phyloP scores from a whole-genome alignment of 2,329 filamentous ascomycete species.

The Decorospora gaudefroyi region DNA sequence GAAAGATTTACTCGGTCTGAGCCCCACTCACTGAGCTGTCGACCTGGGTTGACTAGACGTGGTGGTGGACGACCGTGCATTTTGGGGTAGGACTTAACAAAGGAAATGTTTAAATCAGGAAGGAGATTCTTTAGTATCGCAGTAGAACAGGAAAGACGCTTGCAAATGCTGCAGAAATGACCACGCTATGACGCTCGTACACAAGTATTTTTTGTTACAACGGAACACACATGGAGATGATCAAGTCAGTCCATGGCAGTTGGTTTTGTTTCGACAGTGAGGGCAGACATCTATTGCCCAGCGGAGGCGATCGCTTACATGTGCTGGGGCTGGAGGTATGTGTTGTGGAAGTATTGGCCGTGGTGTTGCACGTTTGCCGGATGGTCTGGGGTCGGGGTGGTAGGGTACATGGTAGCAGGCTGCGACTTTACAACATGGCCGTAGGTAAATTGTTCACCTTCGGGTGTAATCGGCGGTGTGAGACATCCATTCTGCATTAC shows the following conservation, averaged over 20 bases:
- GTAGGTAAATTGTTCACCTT: conserved; percentile 54
- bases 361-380: conserved; percentile 38
- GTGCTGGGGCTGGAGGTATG: conserved; percentile 46
- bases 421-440: conserved; percentile 38
- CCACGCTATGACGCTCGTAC: conserved; percentile 50
- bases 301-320: conserved; percentile 30
- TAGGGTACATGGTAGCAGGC: conserved; percentile 38
- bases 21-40: conserved; percentile 19
- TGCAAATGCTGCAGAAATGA: conserved; percentile 45
- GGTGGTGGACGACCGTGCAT: conserved; percentile 24
- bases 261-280: conserved; percentile 23
- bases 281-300: conserved; percentile 21
- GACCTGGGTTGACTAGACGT: conserved; percentile 12
- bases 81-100: conserved; percentile 36
- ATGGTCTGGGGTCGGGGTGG: conserved; percentile 47
- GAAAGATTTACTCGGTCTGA: conserved; percentile 19
- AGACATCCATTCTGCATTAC: conserved; percentile 74
- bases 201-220: conserved; percentile 47
- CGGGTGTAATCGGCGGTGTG: conserved; percentile 84
- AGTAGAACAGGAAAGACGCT: conserved; percentile 42
- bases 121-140: conserved; percentile 43
- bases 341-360: conserved; percentile 42
- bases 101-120: conserved; percentile 44
- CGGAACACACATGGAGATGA: conserved; percentile 24
- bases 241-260: conserved; percentile 18